phyloP scores from a whole-genome alignment of 2,329 filamentous ascomycete species.

The Colletotrichum theobromicola region DNA sequence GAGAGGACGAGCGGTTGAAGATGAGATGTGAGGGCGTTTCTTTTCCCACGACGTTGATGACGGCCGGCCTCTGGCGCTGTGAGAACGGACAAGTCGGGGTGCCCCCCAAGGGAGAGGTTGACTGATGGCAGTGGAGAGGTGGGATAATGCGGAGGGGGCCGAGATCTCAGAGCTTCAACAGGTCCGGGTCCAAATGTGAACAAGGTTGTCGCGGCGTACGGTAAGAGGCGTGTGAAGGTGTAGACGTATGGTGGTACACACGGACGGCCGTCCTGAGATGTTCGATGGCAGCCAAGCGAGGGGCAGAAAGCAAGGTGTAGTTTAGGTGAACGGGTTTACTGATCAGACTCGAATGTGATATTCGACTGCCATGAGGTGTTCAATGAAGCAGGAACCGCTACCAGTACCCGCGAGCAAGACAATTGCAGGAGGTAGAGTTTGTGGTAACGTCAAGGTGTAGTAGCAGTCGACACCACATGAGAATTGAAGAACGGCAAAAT shows the following conservation, averaged over 20 bases:
- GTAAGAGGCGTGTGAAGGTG: background rate
- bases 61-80: background rate
- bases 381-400: background rate
- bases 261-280: background rate
- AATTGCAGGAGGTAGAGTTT: background rate
- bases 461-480: background rate
- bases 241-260: background rate
- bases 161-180: constrained; percentile 17
- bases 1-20: constrained; percentile 19
- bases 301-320: background rate
- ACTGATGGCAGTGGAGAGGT: background rate
- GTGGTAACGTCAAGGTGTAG: background rate
- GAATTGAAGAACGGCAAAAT: background rate
- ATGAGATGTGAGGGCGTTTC: constrained; percentile 22
- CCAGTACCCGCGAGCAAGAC: background rate
- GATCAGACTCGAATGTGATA: background rate
- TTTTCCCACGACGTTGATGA: constrained; percentile 17
- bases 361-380: background rate
- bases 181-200: background rate
- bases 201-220: constrained; percentile 7
- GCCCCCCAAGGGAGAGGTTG: background rate
- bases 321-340: background rate
- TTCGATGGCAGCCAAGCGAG: constrained; percentile 2
- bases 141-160: constrained; percentile 5
- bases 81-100: constrained; percentile 5